Percentiles rank a stretch among this genome's conserved stretches.
phyloP scores from a whole-genome alignment of 2,329 filamentous ascomycete genomes.

The Helotiales sp. region DNA sequence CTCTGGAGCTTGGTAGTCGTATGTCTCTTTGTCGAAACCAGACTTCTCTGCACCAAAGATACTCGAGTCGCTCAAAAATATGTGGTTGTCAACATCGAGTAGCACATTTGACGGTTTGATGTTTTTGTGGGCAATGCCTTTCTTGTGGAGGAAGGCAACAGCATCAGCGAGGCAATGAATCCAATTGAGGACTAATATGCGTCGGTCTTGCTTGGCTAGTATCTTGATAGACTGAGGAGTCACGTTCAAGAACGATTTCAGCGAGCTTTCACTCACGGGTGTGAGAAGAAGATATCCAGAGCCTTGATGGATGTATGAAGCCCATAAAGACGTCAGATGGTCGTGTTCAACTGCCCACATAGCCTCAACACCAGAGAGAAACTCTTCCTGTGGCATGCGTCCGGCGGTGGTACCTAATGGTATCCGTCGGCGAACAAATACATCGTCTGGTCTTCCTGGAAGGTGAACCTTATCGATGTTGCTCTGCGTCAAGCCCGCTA shows the following conservation, averaged over 20 bases:
- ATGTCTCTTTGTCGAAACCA: constrained; percentile 69
- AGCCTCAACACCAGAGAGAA: constrained; percentile 63
- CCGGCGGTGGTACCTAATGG: constrained; percentile 54
- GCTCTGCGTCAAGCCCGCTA: constrained; percentile 46
- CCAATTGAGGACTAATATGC: constrained; percentile 71
- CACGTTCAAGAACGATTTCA: constrained; percentile 70
- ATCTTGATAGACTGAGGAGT: constrained; percentile 66
- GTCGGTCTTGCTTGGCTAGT: constrained; percentile 63
- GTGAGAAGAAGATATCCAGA: constrained; percentile 69
- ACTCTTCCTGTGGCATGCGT: constrained; percentile 56
- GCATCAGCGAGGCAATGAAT: constrained; percentile 73
- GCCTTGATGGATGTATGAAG: constrained; percentile 69
- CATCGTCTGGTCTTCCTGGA: constrained; percentile 61
- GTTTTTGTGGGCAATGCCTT: constrained; percentile 66
- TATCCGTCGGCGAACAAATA: constrained; percentile 64
- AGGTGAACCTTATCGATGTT: constrained; percentile 65
- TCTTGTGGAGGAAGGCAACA: constrained; percentile 68
- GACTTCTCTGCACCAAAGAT: constrained; percentile 52
- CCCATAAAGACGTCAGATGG: constrained; percentile 73
- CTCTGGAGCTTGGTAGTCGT: constrained; percentile 77
- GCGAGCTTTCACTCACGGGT: constrained; percentile 67
- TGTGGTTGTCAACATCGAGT: constrained; percentile 66
- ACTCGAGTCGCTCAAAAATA: constrained; percentile 70
- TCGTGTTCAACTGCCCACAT: constrained; percentile 66
- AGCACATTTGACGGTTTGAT: constrained; percentile 75